Percentiles rank a stretch among this genome's conserved stretches.
Evolutionary conservation across 31 red algal species (phyloP).

Genomic region (Porphyra umbilicalis): DNA sequence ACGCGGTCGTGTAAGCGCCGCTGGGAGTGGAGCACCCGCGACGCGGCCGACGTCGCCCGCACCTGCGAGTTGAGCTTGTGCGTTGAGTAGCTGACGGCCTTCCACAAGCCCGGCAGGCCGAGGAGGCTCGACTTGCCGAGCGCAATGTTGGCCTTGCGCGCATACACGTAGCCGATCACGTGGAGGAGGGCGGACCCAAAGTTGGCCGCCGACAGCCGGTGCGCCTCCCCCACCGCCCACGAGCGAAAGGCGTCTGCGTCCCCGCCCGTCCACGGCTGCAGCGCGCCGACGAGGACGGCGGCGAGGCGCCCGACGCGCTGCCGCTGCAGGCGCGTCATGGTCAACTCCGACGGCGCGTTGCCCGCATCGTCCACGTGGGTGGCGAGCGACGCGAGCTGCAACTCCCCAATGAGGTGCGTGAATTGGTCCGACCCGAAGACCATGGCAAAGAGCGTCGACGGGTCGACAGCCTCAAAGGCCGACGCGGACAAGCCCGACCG

Average conservation of each 20-base stretch:
- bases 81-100: constrained; percentile 35
- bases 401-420: constrained; percentile 52
- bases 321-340: constrained; percentile 41
- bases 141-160: constrained; percentile 33
- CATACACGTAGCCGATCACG: constrained; percentile 48
- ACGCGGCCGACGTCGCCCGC: constrained; percentile 38
- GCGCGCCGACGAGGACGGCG: constrained; percentile 40
- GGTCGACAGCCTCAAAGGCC: constrained; percentile 54
- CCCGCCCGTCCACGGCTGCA: constrained; percentile 60
- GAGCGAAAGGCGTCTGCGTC: constrained; percentile 53
- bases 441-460: constrained; percentile 73
- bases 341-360: constrained; percentile 36
- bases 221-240: constrained; percentile 26
- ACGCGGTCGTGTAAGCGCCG: constrained; percentile 36
- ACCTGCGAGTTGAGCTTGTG: constrained; percentile 57
- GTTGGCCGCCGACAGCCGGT: constrained; percentile 41
- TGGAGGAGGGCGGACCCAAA: constrained; percentile 47
- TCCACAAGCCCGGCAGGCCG: constrained; percentile 36
- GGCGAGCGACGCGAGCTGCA: constrained; percentile 46
- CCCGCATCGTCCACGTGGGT: constrained; percentile 54
- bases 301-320: constrained; percentile 45
- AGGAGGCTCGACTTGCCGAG: constrained; percentile 38
- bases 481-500: constrained; percentile 40
- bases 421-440: constrained; percentile 75
- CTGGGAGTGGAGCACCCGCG: constrained; percentile 51